Base-by-base conservation (phyloP, 1,139 yeast genomes). In the Geotrichum aggregatum region DNA sequence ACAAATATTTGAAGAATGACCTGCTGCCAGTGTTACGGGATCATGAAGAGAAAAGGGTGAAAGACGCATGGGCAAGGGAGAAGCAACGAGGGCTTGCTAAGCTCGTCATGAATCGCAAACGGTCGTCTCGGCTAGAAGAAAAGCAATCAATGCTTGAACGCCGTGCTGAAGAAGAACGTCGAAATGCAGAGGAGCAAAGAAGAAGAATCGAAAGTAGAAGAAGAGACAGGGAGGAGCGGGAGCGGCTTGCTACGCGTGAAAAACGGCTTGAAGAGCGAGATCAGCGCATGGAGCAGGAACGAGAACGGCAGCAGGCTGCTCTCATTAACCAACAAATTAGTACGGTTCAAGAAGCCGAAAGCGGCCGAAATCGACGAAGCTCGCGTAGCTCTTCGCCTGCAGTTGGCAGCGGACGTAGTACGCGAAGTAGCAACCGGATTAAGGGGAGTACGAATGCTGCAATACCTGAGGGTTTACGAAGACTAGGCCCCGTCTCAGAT, bases 1-100 rank as follows among this genome's bases (percentile, higher is more conserved):
- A 51, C 41, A 49, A 44, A 22, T 59, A 63, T 44, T 54, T 68
- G 22, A 52, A 54, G 36, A 50, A 49, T 39, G 59, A 61, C 10
- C 57, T 68, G 34, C 48, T 65, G 54, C 71, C 71, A 4, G 63
- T 64, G 35, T 59, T 67, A 14, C 61, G 58, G 44, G 66, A 59
- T 43, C 60, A 63, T 30, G 69, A 65, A 41, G 61, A 54, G 30
- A 56, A 49, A 4, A 60, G 69, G 36, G 48, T 55, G n/a, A 50
- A 56, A 19, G 61, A 54, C 3, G 63, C 69, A 1, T 43, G 44
- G 30, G 44, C 55, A 7, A 61, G 69, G 3, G 62, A 61, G 36
- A 58, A 57, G 49, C 56, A 54, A 11, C 60, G 69, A 3, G 56
- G 52, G 6, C 62, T 34, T 26, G 56, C 56, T 10, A 49, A 54